phyloP scores from a whole-genome alignment of 2,329 filamentous ascomycete species.

The Talaromyces verruculosus region DNA sequence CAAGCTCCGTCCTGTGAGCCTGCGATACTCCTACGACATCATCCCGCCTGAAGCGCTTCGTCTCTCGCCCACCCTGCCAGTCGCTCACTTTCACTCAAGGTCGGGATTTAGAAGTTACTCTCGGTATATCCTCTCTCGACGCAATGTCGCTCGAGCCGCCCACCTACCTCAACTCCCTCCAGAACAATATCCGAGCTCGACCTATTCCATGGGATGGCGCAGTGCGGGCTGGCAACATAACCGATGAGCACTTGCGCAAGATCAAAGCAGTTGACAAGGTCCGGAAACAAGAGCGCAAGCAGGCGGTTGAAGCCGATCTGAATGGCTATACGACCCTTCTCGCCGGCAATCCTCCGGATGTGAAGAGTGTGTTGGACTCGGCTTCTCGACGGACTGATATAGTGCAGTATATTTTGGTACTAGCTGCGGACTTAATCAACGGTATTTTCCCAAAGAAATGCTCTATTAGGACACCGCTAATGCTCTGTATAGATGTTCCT shows the following conservation, averaged over 20 bases:
- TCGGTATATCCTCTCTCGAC: slow-evolving; percentile 24
- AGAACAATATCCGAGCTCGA: slow-evolving; percentile 94
- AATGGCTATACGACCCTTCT: slow-evolving; percentile 78
- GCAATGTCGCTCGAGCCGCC: slow-evolving; percentile 88
- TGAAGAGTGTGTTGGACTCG: slow-evolving; percentile 77
- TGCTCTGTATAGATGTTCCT: slow-evolving; percentile 66
- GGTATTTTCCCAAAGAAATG: slow-evolving; percentile 51
- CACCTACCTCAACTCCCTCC: slow-evolving; percentile 80
- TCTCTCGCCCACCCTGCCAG: slow-evolving; percentile 4
- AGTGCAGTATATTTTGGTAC: slow-evolving; percentile 88
- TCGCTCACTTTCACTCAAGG: neutral
- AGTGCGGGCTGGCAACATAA: slow-evolving; percentile 88
- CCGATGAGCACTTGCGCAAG: slow-evolving; percentile 88
- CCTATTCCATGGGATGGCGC: slow-evolving; percentile 98
- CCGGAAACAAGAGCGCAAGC: slow-evolving; percentile 82
- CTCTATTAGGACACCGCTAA: neutral
- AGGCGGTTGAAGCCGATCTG: slow-evolving; percentile 76
- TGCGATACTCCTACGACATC: slow-evolving; percentile 15
- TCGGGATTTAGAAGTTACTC: neutral
- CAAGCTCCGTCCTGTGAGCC: slow-evolving; percentile 11
- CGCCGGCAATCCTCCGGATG: slow-evolving; percentile 61
- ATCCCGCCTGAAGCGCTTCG: slow-evolving; percentile 11
- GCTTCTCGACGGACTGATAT: slow-evolving; percentile 85
- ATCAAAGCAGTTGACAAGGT: slow-evolving; percentile 97
- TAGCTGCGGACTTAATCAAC: slow-evolving; percentile 83